Base-by-base conservation (phyloP, 2,329 filamentous ascomycete species). In the Diaporthe vaccinii region DNA sequence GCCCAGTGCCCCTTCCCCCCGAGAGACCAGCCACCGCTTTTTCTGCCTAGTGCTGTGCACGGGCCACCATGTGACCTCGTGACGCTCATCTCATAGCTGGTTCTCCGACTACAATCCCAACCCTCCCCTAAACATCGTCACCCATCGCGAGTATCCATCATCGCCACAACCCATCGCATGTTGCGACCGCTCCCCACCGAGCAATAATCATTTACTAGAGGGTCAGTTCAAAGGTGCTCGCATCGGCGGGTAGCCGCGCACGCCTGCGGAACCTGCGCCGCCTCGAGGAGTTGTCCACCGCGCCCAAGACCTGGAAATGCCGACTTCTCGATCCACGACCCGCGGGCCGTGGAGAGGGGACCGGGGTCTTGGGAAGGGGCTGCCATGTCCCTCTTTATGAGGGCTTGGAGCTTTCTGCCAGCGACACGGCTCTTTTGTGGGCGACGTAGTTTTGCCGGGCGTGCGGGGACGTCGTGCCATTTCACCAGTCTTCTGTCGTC, bases 151-250 rank as follows among this genome's bases (percentile, higher is more conserved):
- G 34, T 53, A 68, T 12, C 31, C 65, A 68, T 22, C 31, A 41
- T 4, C 65, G 17, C 62, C 46, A 53, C 46, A 20, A 25, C 31
- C 65, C 34, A 68, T 53, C 34, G 49, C 46, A 68, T 68, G 65
- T 20, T 15, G 65, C 65, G n/a, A 39, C 31, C 31, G 65, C 46
- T 53, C 46, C n/a, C 34, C 22, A 28, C 65, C 12, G 65, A 68
- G 65, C 46, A 28, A 7, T 41, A 25, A 28, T 20, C 46, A 73
- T 14, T 9, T 20, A 53, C 46, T 55, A 74, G 46, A 73, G 61
- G 72, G 72, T 74, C 61, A 74, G 72, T 74, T 74, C 72, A 74
- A 74, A 74, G 72, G 72, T 74, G 28, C 62, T 67, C 58, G 72
- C 72, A 69, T 34, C 34, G 53, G 72, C 72, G 72, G 59, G 72